Conservation (phyloP, 1,139 yeast genomes). For the Pichia sp. region DNA sequence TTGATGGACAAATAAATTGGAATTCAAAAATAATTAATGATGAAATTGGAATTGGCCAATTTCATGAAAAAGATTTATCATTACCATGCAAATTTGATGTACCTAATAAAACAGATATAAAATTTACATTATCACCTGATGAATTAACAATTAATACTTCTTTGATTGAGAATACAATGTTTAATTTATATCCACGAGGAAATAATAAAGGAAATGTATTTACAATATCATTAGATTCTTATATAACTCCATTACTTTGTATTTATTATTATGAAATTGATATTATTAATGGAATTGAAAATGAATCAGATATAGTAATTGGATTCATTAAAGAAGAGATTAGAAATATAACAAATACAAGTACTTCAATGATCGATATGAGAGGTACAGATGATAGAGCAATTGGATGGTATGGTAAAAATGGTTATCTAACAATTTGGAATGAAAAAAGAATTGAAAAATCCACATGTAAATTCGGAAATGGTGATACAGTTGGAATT, state of each 20-base stretch:
- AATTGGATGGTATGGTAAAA: slow-evolving; percentile 55
- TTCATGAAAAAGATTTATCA: slow-evolving; percentile 3
- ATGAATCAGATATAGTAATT: slow-evolving; percentile 37
- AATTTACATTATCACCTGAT: slow-evolving; percentile 1
- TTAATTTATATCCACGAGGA: slow-evolving; percentile 12
- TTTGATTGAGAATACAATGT: slow-evolving; percentile 8
- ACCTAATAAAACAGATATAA: not conserved
- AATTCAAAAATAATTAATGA: not conserved
- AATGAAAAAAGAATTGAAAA: slow-evolving; percentile 35
- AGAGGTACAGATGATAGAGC: slow-evolving; percentile 44
- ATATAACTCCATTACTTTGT: slow-evolving; percentile 29
- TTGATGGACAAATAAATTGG: slow-evolving; percentile 9
- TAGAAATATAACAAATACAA: slow-evolving; percentile 14
- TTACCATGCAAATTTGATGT: slow-evolving; percentile 5
- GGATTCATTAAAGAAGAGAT: slow-evolving; percentile 33
- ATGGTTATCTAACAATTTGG: slow-evolving; percentile 40
- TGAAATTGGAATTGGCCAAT: not conserved
- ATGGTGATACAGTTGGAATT: slow-evolving; percentile 71
- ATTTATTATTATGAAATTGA: slow-evolving; percentile 54
- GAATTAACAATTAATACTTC: not conserved
- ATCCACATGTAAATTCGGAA: slow-evolving; percentile 43
- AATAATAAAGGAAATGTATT: slow-evolving; percentile 6
- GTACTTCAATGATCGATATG: slow-evolving; percentile 21
- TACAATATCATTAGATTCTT: slow-evolving; percentile 6
- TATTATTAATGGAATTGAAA: slow-evolving; percentile 34